These are phyloP conservation scores for Pythium rhizo-oryzae DNA, from an alignment of 352 stramenopile species.

Conservation along the genomic window DNA sequence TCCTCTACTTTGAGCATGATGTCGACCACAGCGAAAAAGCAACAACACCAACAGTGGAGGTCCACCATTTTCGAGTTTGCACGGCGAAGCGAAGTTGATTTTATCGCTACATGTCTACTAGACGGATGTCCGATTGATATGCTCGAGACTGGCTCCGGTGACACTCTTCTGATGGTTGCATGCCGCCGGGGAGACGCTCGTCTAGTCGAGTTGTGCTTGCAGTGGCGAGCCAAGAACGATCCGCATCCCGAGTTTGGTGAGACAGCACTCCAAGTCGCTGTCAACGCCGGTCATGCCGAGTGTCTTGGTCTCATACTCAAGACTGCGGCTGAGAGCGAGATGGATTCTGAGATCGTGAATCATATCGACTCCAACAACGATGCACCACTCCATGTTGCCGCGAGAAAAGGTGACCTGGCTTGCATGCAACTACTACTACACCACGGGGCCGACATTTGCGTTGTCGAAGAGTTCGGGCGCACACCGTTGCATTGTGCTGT, in stretches of 20 bases:
- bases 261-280: slow-evolving; percentile 76
- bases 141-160: slow-evolving; percentile 65
- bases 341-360: slow-evolving; percentile 88
- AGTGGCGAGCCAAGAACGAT: slow-evolving; percentile 82
- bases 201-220: slow-evolving; percentile 73
- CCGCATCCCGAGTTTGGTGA: slow-evolving; percentile 86
- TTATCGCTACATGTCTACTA: slow-evolving; percentile 52
- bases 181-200: slow-evolving; percentile 61
- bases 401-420: slow-evolving; percentile 65
- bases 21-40: slow-evolving; percentile 35
- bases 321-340: slow-evolving; percentile 81
- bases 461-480: slow-evolving; percentile 78
- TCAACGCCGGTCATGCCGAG: slow-evolving; percentile 57
- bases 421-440: slow-evolving; percentile 78
- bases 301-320: slow-evolving; percentile 67
- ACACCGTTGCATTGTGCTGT: slow-evolving; percentile 80
- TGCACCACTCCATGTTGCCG: slow-evolving; percentile 78
- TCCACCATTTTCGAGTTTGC: slow-evolving; percentile 62
- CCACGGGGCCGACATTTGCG: slow-evolving; percentile 81
- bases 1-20: slow-evolving; percentile 5
- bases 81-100: slow-evolving; percentile 41
- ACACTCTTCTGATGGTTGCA: slow-evolving; percentile 85
- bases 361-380: slow-evolving; percentile 85
- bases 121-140: slow-evolving; percentile 80
- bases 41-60: slow-evolving; percentile 54